A percentile compares a stretch with the other conserved stretches of the same genome.
phyloP scores from a whole-genome alignment of 306 rosid genomes.

The Carpinus viminea region DNA sequence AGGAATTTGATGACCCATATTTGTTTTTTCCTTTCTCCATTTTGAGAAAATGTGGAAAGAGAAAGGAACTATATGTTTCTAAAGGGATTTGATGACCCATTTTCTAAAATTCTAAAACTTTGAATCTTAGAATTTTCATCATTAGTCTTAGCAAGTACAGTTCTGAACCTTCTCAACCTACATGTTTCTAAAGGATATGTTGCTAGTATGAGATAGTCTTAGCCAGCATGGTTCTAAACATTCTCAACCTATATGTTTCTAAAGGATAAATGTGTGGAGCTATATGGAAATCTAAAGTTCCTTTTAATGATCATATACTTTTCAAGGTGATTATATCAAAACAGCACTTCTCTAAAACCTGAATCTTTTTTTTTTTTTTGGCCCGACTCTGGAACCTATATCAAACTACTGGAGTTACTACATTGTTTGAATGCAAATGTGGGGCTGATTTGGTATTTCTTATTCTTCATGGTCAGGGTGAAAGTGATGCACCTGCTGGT shows the following conservation, averaged over 20 bases:
- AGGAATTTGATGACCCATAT: background rate
- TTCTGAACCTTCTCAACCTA: too few relatives aligned
- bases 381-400: background rate
- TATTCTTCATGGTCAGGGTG: constrained; percentile 57
- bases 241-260: too few relatives aligned
- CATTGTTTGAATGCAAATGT: constrained; percentile 1
- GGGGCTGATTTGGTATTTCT: constrained; percentile 22
- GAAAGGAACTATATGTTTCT: background rate
- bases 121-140: background rate
- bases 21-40: background rate
- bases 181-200: too few relatives aligned
- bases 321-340: background rate
- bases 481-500: constrained; percentile 76
- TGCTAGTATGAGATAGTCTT: too few relatives aligned
- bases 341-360: too few relatives aligned
- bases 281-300: background rate
- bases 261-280: background rate
- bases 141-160: background rate
- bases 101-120: background rate
- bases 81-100: too few relatives aligned
- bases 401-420: constrained; percentile 13
- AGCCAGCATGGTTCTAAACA: too few relatives aligned
- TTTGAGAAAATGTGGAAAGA: background rate
- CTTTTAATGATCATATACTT: background rate
- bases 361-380: too few relatives aligned